phyloP scores from a whole-genome alignment of 2,329 filamentous ascomycete genomes.

The Penicillium frequentans region DNA sequence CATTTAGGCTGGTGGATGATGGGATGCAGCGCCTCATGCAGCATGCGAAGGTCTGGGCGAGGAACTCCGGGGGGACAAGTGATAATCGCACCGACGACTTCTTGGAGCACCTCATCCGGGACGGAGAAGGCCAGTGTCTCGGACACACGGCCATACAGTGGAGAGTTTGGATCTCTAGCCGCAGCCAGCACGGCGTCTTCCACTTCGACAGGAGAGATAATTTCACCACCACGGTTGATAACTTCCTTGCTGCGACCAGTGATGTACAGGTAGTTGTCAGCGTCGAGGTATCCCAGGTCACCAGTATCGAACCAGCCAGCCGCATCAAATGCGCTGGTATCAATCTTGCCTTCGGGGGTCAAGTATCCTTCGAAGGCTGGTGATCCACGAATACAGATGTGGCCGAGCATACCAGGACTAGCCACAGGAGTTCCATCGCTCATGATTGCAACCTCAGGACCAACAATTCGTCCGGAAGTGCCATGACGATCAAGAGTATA shows the following conservation, averaged over 20 bases:
- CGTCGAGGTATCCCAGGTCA: constrained; percentile 55
- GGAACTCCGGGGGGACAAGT: constrained; percentile 48
- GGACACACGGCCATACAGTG: constrained; percentile 48
- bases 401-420: constrained; percentile 41
- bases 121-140: constrained; percentile 57
- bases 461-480: constrained; percentile 54
- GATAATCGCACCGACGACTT: constrained; percentile 56
- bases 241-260: constrained; percentile 59
- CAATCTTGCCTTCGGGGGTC: constrained; percentile 11
- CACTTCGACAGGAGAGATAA: constrained; percentile 62
- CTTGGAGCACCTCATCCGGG: constrained; percentile 55
- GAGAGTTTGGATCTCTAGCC: constrained; percentile 38
- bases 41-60: constrained; percentile 49
- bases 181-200: constrained; percentile 56
- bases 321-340: constrained; percentile 40
- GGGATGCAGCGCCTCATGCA: constrained; percentile 50
- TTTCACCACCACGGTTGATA: constrained; percentile 59
- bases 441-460: constrained; percentile 54
- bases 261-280: constrained; percentile 54
- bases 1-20: constrained; percentile 56
- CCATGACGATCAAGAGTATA: constrained; percentile 55
- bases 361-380: constrained; percentile 50
- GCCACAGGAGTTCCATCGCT: constrained; percentile 38
- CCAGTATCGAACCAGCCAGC: constrained; percentile 58
- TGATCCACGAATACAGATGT: constrained; percentile 54